A percentile compares a stretch with the other conserved stretches of the same genome.
These are phyloP conservation scores for Fusarium solani-melongenae DNA, from an alignment of 2,329 filamentous ascomycete species.

Conservation along the genomic window DNA sequence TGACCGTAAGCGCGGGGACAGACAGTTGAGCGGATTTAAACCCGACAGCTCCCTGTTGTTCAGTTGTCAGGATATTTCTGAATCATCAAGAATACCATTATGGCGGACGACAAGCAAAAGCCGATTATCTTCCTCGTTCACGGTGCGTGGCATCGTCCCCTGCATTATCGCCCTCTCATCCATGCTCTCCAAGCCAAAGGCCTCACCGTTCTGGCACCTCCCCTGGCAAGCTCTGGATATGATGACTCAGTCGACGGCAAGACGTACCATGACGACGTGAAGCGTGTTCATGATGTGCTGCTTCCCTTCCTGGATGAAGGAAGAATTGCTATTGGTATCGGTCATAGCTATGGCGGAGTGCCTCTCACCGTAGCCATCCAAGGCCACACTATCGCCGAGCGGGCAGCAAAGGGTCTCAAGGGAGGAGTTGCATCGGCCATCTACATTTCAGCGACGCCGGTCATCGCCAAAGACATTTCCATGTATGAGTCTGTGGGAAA, in stretches of 20 bases:
- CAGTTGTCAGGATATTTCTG: neutral
- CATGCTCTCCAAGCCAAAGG: constrained; percentile 1
- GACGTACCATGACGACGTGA: constrained; percentile 19
- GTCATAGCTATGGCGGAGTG: constrained; percentile 32
- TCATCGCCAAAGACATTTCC: constrained; percentile 15
- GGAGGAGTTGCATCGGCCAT: constrained; percentile 18
- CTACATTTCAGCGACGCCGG: constrained; percentile 17
- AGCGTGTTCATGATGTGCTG: neutral
- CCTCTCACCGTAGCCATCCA: constrained; percentile 9
- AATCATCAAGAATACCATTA: neutral
- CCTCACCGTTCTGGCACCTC: constrained; percentile 13
- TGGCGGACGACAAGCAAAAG: neutral
- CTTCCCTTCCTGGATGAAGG: constrained; percentile 9
- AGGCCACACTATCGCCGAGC: constrained; percentile 8
- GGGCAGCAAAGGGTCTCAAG: neutral
- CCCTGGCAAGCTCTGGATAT: constrained; percentile 24
- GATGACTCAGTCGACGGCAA: constrained; percentile 24
- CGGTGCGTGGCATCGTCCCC: constrained; percentile 32
- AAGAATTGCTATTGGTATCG: constrained; percentile 3
- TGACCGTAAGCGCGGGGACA: neutral
- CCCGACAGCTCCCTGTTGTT: neutral
- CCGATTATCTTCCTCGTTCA: constrained; percentile 21
- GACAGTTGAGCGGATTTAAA: neutral
- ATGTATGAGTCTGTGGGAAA: constrained; percentile 19
- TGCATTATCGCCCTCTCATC: constrained; percentile 27